Base-by-base conservation (phyloP, 2,329 filamentous ascomycete species). In the Penicillium oxalicum region DNA sequence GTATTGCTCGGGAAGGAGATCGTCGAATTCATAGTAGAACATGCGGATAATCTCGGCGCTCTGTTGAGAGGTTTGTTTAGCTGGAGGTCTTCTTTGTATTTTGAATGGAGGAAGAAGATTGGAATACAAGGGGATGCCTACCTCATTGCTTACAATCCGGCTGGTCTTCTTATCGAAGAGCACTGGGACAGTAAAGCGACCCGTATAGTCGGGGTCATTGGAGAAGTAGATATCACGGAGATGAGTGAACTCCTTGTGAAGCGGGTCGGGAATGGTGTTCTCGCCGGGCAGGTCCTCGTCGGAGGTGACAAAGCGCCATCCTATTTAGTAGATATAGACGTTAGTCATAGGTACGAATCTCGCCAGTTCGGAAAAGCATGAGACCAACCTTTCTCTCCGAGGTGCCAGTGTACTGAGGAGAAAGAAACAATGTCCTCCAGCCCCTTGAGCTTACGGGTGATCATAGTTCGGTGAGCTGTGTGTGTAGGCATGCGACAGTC, bases 361-460 rank as follows among this genome's bases (percentile, higher is more conserved):
- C 18, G 5, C 29, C 29, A 8, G 8, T 32, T 7, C 29, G 29
- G 29, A 7, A 11, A 7, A 11, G 29, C 8, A 8, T 32, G 7
- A 7, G 29, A 28, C 5, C 3, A 68, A 79, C 81, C 84, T 72
- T 74, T 82, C 64, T 74, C 83, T 52, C 60, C 82, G 74, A 97
- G 82, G 61, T 95, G 85, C 91, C 91, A 97, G 71, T 96, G 91
- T 45, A 96, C 91, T n/a, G 81, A 82, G 0, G 88, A 93, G 51
- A 81, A 77, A 5, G 81, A 74, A 58, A 98, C 84, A 56, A 93
- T 79, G 48, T 94, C 85, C 61, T 97, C 87, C 0, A 98, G 78
- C 0, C 91, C 93, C 75, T 97, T 98, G 62, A 98, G 79, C 67
- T 89, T 86, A 50, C 91, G 81, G 2, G 87, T 86, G 58, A 97